Percentiles rank a stretch among this genome's conserved stretches.
Conservation (phyloP, 768 basidiomycete genomes). For the Megacollybia marginata region DNA sequence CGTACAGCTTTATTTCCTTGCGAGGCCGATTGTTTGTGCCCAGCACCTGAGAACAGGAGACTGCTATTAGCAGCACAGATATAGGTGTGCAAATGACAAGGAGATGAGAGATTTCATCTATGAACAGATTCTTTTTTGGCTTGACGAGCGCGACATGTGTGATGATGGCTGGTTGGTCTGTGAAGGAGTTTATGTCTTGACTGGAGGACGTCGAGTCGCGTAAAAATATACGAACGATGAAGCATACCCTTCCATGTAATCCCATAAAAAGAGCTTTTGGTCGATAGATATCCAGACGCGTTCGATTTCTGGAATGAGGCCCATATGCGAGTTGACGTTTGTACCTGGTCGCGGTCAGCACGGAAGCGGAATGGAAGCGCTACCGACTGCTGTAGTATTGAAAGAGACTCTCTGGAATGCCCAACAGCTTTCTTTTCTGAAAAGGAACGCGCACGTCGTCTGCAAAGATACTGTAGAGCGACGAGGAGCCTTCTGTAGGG, state of each 20-base stretch:
- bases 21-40: slow-evolving; percentile 34
- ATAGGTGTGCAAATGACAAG: slow-evolving; percentile 88
- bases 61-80: slow-evolving; percentile 77
- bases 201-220: slow-evolving; percentile 25
- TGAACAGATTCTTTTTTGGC: slow-evolving; percentile 81
- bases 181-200: slow-evolving; percentile 88
- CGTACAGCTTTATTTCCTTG: slow-evolving; percentile 82
- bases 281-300: slow-evolving; percentile 95
- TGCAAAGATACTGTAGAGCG: slow-evolving; percentile 70
- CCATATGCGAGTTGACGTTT: slow-evolving; percentile 76
- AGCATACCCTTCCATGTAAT: slow-evolving; percentile 86
- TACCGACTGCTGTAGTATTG: slow-evolving; percentile 69
- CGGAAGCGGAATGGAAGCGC: not conserved
- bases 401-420: slow-evolving; percentile 73
- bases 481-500: slow-evolving; percentile 63
- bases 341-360: slow-evolving; percentile 35
- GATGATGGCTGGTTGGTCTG: slow-evolving; percentile 87
- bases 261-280: slow-evolving; percentile 93
- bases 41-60: slow-evolving; percentile 47
- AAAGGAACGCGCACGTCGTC: slow-evolving; percentile 76
- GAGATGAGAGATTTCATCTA: slow-evolving; percentile 84
- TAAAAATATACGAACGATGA: not conserved
- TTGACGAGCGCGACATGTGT: slow-evolving; percentile 82
- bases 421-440: slow-evolving; percentile 67
- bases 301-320: slow-evolving; percentile 87